Conservation (phyloP, 75 land plant genomes). For the Selaginella moellendorffii region DNA sequence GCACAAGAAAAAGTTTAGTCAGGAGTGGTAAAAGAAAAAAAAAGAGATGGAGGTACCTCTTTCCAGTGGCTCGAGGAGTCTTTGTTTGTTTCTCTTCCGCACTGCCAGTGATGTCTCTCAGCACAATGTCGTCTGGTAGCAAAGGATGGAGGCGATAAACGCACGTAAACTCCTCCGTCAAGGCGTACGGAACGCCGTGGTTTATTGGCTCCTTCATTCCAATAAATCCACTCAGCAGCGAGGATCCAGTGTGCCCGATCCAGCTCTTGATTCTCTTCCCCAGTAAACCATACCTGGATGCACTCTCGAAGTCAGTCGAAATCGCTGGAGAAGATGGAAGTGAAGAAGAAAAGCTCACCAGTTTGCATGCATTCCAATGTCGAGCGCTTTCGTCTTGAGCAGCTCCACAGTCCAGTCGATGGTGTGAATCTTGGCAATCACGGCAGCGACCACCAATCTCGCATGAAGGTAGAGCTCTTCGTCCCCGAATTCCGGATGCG, state of each 20-base stretch:
- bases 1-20: no score
- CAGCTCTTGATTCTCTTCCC: conserved; percentile 48
- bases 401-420: conserved; percentile 76
- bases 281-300: conserved; percentile 50
- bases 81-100: conserved; percentile 11
- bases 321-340: not conserved
- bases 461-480: conserved; percentile 42
- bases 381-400: conserved; percentile 45
- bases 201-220: conserved; percentile 37
- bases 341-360: conserved; percentile 24
- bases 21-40: no score
- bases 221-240: conserved; percentile 38
- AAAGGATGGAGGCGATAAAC: conserved; percentile 58
- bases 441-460: conserved; percentile 45
- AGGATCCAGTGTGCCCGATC: conserved; percentile 32
- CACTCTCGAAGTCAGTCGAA: not conserved
- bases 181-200: conserved; percentile 60
- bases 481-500: conserved; percentile 30
- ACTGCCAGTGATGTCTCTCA: conserved; percentile 29
- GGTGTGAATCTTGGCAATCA: conserved; percentile 63
- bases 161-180: conserved; percentile 51
- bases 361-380: conserved; percentile 40
- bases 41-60: no score
- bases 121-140: conserved; percentile 33
- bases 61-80: no score